Percentiles rank a stretch among this genome's conserved stretches.
Evolutionary conservation across 2,329 filamentous ascomycete species (phyloP).

Genomic region (Keithomyces neogunnii): DNA sequence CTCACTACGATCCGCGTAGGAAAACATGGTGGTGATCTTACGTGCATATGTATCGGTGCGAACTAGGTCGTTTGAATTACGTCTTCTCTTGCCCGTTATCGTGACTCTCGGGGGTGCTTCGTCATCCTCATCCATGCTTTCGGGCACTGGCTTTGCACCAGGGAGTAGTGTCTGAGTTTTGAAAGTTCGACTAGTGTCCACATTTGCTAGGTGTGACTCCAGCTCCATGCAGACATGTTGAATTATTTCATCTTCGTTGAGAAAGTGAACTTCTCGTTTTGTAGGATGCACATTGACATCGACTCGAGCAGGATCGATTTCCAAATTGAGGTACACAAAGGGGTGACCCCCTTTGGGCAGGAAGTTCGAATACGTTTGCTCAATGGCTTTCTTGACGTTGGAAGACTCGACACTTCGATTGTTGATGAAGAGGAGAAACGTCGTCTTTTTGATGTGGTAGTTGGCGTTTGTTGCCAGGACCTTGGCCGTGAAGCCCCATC

Average conservation of each 20-base stretch:
- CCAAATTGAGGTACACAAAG: constrained; percentile 84
- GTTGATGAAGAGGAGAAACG: constrained; percentile 88
- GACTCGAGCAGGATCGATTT: constrained; percentile 85
- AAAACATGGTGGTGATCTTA: constrained; percentile 94
- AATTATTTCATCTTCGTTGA: constrained; percentile 95
- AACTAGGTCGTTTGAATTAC: constrained; percentile 66
- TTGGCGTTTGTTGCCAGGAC: constrained; percentile 89
- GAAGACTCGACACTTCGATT: constrained; percentile 88
- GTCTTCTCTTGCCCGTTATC: constrained; percentile 29
- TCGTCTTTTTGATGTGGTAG: constrained; percentile 85
- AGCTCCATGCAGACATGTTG: constrained; percentile 77
- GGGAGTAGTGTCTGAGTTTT: constrained; percentile 86
- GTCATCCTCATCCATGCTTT: constrained; percentile 15
- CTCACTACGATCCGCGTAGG: constrained; percentile 35
- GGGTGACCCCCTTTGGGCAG: constrained; percentile 91
- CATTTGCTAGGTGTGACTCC: constrained; percentile 66
- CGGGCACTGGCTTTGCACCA: constrained; percentile 36
- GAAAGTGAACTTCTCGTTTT: constrained; percentile 91
- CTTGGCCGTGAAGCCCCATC: constrained; percentile 75
- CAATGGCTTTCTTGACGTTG: constrained; percentile 78
- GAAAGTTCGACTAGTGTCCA: constrained; percentile 91
- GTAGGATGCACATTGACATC: constrained; percentile 98
- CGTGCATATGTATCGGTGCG: constrained; percentile 81
- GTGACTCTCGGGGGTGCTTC: constrained; percentile 24
- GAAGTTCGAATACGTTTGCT: constrained; percentile 81